Evolutionary conservation across 129 eudicot genomes (phyloP).

Genomic region (Lactuca sativa): DNA sequence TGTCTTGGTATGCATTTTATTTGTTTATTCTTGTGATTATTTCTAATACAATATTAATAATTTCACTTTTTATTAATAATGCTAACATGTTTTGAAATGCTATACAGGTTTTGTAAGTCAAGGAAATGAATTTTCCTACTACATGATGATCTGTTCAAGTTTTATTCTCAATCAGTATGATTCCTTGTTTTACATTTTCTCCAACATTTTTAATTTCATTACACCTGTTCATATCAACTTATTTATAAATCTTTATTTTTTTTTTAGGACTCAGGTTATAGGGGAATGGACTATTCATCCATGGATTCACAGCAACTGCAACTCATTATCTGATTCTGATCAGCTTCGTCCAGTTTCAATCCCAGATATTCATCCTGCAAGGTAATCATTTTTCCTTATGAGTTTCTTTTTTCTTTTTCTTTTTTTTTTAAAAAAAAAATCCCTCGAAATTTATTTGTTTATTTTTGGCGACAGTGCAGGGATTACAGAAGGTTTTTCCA

Average conservation of each 20-base stretch:
- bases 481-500: slow-evolving; percentile 92
- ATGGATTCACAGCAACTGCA: slow-evolving; percentile 98
- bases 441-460: slow-evolving; percentile 11
- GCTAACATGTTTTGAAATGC: slow-evolving; percentile 4
- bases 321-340: slow-evolving; percentile 75
- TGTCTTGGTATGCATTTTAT: slow-evolving; percentile 61
- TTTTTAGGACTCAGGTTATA: slow-evolving; percentile 50
- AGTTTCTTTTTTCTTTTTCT: not conserved
- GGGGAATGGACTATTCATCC: slow-evolving; percentile 93
- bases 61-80: not conserved
- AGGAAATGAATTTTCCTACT: slow-evolving; percentile 98
- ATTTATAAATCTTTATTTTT: not conserved
- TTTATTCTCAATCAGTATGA: slow-evolving; percentile 85
- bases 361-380: slow-evolving; percentile 96
- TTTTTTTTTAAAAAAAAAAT: not conserved
- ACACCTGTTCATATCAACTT: slow-evolving; percentile 20
- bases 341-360: slow-evolving; percentile 85
- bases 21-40: not conserved
- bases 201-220: not conserved
- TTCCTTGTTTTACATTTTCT: slow-evolving; percentile 2
- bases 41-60: not conserved
- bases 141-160: slow-evolving; percentile 99
- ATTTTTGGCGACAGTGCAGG: slow-evolving; percentile 76
- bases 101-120: slow-evolving; percentile 77
- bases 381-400: slow-evolving; percentile 45